These are phyloP conservation scores for Penstemon newberryi DNA, from an alignment of 257 asterid genomes.

Conservation along the genomic window DNA sequence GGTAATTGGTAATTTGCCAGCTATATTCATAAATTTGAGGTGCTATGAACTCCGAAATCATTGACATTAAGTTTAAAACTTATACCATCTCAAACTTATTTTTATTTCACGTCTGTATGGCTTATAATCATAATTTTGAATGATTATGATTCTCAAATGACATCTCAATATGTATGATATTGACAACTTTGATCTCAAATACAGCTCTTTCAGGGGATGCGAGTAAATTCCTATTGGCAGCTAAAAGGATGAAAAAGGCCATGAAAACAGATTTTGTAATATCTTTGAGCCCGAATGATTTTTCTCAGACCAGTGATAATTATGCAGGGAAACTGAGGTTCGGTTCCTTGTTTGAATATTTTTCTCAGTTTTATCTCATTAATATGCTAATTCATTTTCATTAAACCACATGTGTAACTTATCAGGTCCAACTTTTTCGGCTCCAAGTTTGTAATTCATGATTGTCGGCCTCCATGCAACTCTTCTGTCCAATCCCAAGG, in stretches of 20 bases:
- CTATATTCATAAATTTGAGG: not conserved
- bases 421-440: conserved; percentile 85
- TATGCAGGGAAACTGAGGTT: conserved; percentile 46
- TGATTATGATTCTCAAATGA: not conserved
- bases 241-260: conserved; percentile 76
- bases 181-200: too few species aligned
- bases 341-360: conserved; percentile 19
- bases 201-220: conserved; percentile 72
- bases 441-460: conserved; percentile 80
- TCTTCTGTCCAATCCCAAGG: conserved; percentile 48
- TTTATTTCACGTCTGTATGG: not conserved
- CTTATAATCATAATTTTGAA: not conserved
- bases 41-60: not conserved
- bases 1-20: not conserved
- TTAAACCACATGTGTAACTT: not conserved
- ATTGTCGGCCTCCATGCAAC: conserved; percentile 64
- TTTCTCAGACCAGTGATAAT: conserved; percentile 67
- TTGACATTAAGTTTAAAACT: not conserved
- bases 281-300: conserved; percentile 76
- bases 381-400: not conserved
- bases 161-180: not conserved
- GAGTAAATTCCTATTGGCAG: conserved; percentile 64
- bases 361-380: too few species aligned
- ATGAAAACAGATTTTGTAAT: conserved; percentile 78
- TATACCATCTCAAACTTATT: not conserved